Evolutionary conservation across 768 basidiomycete genomes (phyloP).

Genomic region (Clitopilus passeckerianus): DNA sequence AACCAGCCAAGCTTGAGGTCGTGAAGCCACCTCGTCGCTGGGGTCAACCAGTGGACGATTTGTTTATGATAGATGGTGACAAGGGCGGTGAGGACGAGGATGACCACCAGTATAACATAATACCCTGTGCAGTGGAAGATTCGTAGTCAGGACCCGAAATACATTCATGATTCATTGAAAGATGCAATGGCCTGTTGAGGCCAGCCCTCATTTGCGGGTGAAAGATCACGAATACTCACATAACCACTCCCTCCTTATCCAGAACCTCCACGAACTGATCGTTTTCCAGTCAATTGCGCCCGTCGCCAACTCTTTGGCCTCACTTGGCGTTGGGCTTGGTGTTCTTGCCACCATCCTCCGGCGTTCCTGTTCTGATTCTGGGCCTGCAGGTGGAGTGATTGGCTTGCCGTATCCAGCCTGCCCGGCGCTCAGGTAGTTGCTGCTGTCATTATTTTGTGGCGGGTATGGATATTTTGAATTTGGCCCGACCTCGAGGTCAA

Average conservation of each 20-base stretch:
- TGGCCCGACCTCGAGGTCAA: background rate
- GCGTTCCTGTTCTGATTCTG: background rate
- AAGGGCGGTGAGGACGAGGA: slow-evolving; percentile 45
- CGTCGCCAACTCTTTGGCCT: slow-evolving; percentile 37
- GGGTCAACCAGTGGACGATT: slow-evolving; percentile 68
- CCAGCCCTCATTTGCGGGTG: background rate
- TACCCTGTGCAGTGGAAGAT: slow-evolving; percentile 29
- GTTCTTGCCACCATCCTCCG: slow-evolving; percentile 28
- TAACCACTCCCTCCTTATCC: slow-evolving; percentile 52
- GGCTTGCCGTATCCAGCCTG: background rate
- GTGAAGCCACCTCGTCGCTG: slow-evolving; percentile 61
- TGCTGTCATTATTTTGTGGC: background rate
- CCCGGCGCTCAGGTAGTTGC: background rate
- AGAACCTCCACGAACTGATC: slow-evolving; percentile 40
- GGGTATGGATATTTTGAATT: background rate
- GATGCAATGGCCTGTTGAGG: no score
- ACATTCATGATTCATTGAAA: no score
- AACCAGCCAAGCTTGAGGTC: slow-evolving; percentile 56
- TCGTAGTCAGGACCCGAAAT: background rate
- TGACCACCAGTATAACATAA: slow-evolving; percentile 43
- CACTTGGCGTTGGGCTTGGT: slow-evolving; percentile 64
- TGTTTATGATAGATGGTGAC: slow-evolving; percentile 61
- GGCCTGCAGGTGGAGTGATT: background rate
- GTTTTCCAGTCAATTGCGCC: slow-evolving; percentile 42
- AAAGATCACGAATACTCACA: slow-evolving; percentile 36